Percentiles rank a stretch among this genome's conserved stretches.
These are phyloP conservation scores for Sophora flavescens DNA, from an alignment of 306 rosid genomes.

Conservation along the genomic window DNA sequence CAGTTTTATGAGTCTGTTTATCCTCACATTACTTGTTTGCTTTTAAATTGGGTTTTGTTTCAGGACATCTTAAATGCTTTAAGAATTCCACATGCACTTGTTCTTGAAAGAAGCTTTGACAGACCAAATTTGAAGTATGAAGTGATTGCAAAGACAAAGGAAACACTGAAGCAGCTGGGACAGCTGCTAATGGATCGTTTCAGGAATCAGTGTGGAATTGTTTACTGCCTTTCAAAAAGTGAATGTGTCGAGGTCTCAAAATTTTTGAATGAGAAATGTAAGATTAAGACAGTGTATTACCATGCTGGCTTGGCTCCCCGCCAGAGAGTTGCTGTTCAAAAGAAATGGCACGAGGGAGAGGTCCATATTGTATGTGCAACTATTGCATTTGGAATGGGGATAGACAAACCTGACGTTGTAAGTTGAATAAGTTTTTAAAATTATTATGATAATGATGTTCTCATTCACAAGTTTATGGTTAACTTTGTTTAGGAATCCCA, in stretches of 20 bases:
- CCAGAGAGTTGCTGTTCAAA: conserved; percentile 89
- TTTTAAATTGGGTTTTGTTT: conserved; percentile 41
- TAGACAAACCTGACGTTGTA: conserved; percentile 97
- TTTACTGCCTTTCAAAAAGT: conserved; percentile 95
- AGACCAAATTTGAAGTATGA: conserved; percentile 95
- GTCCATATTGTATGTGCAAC: conserved; percentile 91
- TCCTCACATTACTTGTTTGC: conserved; percentile 1
- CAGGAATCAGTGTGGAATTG: conserved; percentile 81
- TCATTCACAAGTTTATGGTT: conserved; percentile 38
- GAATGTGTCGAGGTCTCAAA: conserved; percentile 90
- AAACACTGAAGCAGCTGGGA: conserved; percentile 80
- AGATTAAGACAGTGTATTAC: conserved; percentile 78
- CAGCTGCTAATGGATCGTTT: conserved; percentile 69
- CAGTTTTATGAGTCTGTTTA: conserved; percentile 17
- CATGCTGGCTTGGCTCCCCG: conserved; percentile 91
- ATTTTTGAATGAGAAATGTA: conserved; percentile 70
- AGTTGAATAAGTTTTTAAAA: conserved; percentile 57
- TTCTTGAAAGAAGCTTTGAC: conserved; percentile 96
- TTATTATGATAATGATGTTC: conserved; percentile 39
- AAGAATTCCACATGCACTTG: conserved; percentile 82
- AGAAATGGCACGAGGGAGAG: conserved; percentile 89
- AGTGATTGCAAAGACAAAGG: conserved; percentile 84
- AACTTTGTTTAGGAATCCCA: conserved; percentile 30
- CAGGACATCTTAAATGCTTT: conserved; percentile 90
- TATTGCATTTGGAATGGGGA: conserved; percentile 99